Base-by-base conservation (phyloP, 495 filamentous ascomycete species). In the Podospora pseudopauciseta region DNA sequence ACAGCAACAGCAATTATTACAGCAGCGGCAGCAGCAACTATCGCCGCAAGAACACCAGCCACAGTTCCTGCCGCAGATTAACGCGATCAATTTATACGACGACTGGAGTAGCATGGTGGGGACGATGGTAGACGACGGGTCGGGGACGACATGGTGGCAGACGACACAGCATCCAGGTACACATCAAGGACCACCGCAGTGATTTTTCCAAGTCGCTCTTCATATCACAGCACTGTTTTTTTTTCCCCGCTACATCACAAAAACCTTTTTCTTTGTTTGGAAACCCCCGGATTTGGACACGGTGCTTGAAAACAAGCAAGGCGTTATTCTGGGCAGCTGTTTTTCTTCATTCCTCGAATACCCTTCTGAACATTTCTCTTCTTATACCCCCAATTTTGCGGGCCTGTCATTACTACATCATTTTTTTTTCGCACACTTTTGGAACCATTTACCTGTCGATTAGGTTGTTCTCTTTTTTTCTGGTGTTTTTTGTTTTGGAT, bases 41-140 rank as follows among this genome's bases (percentile, higher is more conserved):
- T 49, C 39, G n/a, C 68, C 44, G 56, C 67, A 63, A 9, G 69
- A 65, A 28, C 63, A 65, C 15, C 70, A 68, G 39, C 80, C 83
- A 55, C 79, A 81, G 20, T 81, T 84, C 68, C 44, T 66, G 18
- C 64, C 80, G 30, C 81, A 61, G 13, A 55, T 70, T 13, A 54
- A 54, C 1, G 58, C 62, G 5, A 70, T 63, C 27, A 69, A 67
- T 53, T 9, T 75, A 1, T 75, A 68, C 54, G 72, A 78, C 16
- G 75, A 77, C 62, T 78, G 76, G 76, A 77, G 73, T 62, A 73
- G 70, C 39, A 20, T 76, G 20, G 68, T 72, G 6, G 71, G 71
- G 0, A 77, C 75, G 0, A 67, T 78, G 1, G 73, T 77, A 16
- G 73, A 75, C 26, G 73, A 76, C 13, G 18, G 16, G 18, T 49